Evolutionary conservation across 1,139 yeast species (phyloP).

Genomic region (Lodderomyces oxycetoniae): DNA sequence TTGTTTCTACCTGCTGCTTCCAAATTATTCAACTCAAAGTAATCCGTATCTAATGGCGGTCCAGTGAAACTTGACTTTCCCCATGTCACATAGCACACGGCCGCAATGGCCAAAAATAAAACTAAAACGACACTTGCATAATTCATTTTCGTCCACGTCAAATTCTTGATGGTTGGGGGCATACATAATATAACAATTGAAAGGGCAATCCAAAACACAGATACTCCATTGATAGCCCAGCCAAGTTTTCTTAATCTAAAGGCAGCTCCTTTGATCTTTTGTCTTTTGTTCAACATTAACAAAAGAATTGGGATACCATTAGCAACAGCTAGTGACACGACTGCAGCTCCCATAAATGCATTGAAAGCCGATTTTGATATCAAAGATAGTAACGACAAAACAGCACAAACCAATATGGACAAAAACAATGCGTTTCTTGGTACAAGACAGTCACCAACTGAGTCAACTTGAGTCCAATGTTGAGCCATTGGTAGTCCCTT

Average conservation of each 20-base stretch:
- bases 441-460: constrained; percentile 50
- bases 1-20: constrained; percentile 15
- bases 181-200: constrained; percentile 63
- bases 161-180: constrained; percentile 64
- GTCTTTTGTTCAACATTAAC: constrained; percentile 56
- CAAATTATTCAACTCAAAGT: constrained; percentile 36
- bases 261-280: constrained; percentile 64
- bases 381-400: constrained; percentile 60
- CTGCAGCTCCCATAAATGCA: constrained; percentile 86
- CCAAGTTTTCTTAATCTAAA: constrained; percentile 65
- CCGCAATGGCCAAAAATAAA: constrained; percentile 44
- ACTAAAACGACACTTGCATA: constrained; percentile 63
- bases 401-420: constrained; percentile 61
- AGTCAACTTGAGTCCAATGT: constrained; percentile 62
- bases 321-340: constrained; percentile 68
- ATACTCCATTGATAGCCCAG: constrained; percentile 55
- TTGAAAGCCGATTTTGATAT: constrained; percentile 74
- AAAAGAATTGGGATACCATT: constrained; percentile 72
- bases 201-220: constrained; percentile 57
- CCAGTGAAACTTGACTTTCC: constrained; percentile 60
- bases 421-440: constrained; percentile 71
- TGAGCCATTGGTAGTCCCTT: constrained; percentile 74
- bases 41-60: constrained; percentile 55
- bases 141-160: constrained; percentile 63
- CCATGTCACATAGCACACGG: constrained; percentile 53